Evolutionary conservation across 2,329 filamentous ascomycete genomes (phyloP).

Genomic region (Penicillium freii): DNA sequence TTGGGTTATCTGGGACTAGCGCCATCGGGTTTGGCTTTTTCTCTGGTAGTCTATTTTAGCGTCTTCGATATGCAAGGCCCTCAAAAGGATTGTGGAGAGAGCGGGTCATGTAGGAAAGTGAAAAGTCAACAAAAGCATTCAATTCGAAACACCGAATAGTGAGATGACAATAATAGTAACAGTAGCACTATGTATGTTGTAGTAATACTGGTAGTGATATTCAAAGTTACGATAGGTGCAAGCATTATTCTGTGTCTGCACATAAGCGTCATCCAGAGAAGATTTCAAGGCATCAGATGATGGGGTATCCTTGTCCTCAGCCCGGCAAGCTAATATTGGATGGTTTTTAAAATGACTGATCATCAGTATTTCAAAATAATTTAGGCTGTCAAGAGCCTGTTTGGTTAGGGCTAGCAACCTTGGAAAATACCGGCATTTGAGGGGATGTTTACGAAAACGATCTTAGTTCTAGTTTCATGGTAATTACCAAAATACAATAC

Average conservation of each 20-base stretch:
- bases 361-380: neutral
- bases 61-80: neutral
- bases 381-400: neutral
- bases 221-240: neutral
- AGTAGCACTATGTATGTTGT: no score
- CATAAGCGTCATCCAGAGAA: neutral
- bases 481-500: neutral
- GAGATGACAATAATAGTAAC: neutral
- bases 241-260: neutral
- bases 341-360: constrained; percentile 2
- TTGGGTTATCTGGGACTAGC: constrained; percentile 12
- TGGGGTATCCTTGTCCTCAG: neutral
- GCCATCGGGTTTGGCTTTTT: neutral
- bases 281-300: neutral
- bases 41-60: neutral
- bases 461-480: neutral
- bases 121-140: neutral
- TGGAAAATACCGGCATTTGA: neutral
- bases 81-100: neutral
- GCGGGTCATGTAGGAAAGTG: neutral
- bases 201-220: neutral
- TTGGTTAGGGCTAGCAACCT: constrained; percentile 3
- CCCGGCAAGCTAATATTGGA: neutral
- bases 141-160: neutral
- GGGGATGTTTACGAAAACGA: neutral